Evolutionary conservation across 495 filamentous ascomycete species (phyloP).

Genomic region (Neurospora discreta): DNA sequence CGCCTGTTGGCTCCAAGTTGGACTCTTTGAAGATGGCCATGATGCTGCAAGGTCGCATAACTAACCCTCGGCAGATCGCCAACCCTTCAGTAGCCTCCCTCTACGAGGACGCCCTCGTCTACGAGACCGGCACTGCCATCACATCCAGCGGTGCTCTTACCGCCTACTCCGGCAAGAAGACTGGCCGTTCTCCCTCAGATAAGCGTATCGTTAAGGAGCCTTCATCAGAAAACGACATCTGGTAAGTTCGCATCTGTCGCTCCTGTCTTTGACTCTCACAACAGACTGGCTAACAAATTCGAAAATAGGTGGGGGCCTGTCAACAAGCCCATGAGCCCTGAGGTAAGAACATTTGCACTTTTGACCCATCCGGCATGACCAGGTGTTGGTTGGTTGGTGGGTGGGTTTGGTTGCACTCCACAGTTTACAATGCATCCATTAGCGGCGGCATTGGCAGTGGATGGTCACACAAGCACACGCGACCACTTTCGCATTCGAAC

Average conservation of each 20-base stretch:
- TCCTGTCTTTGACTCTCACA: background rate
- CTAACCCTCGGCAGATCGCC: slow-evolving; percentile 50
- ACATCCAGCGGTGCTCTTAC: slow-evolving; percentile 89
- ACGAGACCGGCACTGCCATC: slow-evolving; percentile 95
- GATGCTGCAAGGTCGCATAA: slow-evolving; percentile 8
- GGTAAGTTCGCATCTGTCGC: slow-evolving; percentile 57
- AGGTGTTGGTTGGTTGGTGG: background rate
- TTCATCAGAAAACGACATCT: slow-evolving; percentile 79
- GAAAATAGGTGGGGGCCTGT: slow-evolving; percentile 55
- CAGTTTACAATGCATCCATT: too few species aligned
- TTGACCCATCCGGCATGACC: background rate
- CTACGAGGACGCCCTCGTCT: slow-evolving; percentile 98
- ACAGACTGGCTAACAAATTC: background rate
- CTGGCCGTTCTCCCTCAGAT: slow-evolving; percentile 89
- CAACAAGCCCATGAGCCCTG: slow-evolving; percentile 96
- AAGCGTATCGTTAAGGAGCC: slow-evolving; percentile 95
- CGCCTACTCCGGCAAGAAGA: slow-evolving; percentile 96
- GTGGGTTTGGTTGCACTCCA: too few species aligned
- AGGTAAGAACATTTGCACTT: slow-evolving; percentile 51
- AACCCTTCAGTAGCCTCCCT: slow-evolving; percentile 84
- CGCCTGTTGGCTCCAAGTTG: background rate
- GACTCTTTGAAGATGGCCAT: background rate
- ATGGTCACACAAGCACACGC: background rate
- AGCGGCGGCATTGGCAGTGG: background rate
- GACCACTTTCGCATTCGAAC: background rate